These are phyloP conservation scores for Cutaneotrichosporon cavernicola DNA, from an alignment of 1,284 basidiomycete genomes.

Conservation along the genomic window DNA sequence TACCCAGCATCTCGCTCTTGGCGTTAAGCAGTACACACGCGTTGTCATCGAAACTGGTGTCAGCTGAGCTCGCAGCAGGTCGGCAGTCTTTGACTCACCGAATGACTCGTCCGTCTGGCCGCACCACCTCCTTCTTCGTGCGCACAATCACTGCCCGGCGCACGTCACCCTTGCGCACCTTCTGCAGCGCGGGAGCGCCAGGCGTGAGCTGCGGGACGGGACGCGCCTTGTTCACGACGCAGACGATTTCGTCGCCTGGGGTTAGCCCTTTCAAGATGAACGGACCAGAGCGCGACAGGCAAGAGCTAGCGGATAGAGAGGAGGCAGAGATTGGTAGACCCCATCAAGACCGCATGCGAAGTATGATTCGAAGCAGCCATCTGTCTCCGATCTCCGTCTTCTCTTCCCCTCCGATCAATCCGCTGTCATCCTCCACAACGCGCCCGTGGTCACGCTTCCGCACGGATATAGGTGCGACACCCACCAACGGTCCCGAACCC, in stretches of 20 bases:
- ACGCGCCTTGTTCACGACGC: constrained; percentile 89
- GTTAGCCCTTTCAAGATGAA: constrained; percentile 5
- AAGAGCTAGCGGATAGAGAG: too few relatives aligned
- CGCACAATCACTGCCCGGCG: constrained; percentile 92
- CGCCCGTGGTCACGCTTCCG: not conserved
- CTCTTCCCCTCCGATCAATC: too few relatives aligned
- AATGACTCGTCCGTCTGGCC: constrained; percentile 49
- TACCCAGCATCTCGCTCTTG: constrained; percentile 95
- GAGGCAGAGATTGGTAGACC: too few relatives aligned
- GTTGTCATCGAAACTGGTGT: constrained; percentile 87
- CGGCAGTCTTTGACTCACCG: constrained; percentile 32
- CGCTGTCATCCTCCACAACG: too few relatives aligned
- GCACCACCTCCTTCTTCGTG: constrained; percentile 57
- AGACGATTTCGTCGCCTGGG: constrained; percentile 94
- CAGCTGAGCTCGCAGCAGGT: constrained; percentile 1
- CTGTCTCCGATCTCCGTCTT: too few relatives aligned
- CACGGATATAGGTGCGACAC: constrained; percentile 22
- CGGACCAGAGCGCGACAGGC: not conserved
- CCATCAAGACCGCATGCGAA: too few relatives aligned
- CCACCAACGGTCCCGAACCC: constrained; percentile 67
- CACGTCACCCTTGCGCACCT: constrained; percentile 89
- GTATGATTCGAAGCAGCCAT: too few relatives aligned
- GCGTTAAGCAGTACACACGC: constrained; percentile 94
- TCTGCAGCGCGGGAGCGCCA: constrained; percentile 56
- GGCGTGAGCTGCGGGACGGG: constrained; percentile 60